Base-by-base conservation (phyloP, 129 eudicot species). In the Tagetes patula region DNA sequence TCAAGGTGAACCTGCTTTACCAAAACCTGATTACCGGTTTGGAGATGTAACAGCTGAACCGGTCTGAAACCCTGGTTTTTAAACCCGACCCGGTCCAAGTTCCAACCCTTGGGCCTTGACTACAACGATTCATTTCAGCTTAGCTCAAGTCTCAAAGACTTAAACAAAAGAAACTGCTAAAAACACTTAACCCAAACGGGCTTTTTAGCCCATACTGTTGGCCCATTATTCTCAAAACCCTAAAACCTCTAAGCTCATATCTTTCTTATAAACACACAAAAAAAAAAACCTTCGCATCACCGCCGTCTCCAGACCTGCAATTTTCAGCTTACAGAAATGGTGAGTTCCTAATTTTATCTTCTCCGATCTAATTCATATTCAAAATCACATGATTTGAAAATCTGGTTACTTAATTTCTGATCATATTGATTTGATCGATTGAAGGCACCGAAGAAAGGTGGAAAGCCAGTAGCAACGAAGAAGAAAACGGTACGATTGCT, bases 381-480 rank as follows among this genome's bases (percentile, higher is more conserved):
- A 43, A 6, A 0, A 6, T 43, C 11, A 9, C 52, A 10, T 10
- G 14, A 47, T 47, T 10, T 47, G 52, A 47, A 38, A 70, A 13
- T 6, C 41, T 5, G 0, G 33, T 71, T 42, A 5, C 52, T 27
- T 59, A 27, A 10, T 31, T 72, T 41, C 31, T 40, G 3, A 8
- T 38, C 38, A 8, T 33, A 59, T 32, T 32, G n/a, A 34, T 33
- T 75, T 50, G 46, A 27, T 52, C 34, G 9, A 3, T 73, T 48
- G 38, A 49, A 89, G 96, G 96, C 85, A 64, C 96, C 96, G 30
- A 89, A 87, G 86, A 87, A 77, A 74, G 96, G 96, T 58, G 96
- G 53, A 13, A 87, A 77, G 88, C 43, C 88, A 9, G 89, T 72
- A 0, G 84, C 81, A 38, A 80, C 92, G 0, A 87, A 87, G 75